Evolutionary conservation across 2,329 filamentous ascomycete species (phyloP), one percentile per base, ranked within the genome.

Genomic region (Ceratocystis eucalypticola): DNA sequence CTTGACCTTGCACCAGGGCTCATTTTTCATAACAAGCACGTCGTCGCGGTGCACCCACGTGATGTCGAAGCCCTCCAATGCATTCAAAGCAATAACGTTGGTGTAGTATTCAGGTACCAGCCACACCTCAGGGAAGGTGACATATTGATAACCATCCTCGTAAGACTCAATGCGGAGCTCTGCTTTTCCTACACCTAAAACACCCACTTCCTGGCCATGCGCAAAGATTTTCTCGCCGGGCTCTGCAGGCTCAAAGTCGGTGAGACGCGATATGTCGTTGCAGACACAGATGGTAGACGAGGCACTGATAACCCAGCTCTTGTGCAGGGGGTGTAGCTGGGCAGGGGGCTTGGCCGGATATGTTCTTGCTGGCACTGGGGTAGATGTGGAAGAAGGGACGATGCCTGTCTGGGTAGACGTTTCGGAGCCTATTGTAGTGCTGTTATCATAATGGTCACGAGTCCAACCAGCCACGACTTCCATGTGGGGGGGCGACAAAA

Each of bases 241-340:
- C n/a, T 28, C 53, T 20, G 48, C 64, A n/a, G 28, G 22, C 12
- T 65, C 66, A 53, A 68, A 68, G 30, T 65, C 64, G 25, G 25
- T 41, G 1, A 68, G 57, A 37, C 63, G 55, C n/a, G 59, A 53
- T 28, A 33, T 59, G 59, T 68, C 46, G 41, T 68, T 68, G 61
- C 66, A 65, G 12, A 68, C 41, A 37, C 66, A 68, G 15, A 68
- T 61, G 41, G 33, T 63, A 10, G 63, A 65, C 48, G 64, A 63
- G 28, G 65, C 62, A 41, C 66, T 68, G n/a, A 68, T 61, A 28
- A 68, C 63, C 66, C 66, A 68, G 59, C 66, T 68, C 48, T 68
- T 68, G 10, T 65, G 45, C 28, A 68, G 63, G 3, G 66, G 45
- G 46, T 67, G 66, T 30, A 28, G 15, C 17, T 25, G 20, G 12